Evolutionary conservation across 2,329 filamentous ascomycete species (phyloP).

Genomic region (Penicillium janthinellum): DNA sequence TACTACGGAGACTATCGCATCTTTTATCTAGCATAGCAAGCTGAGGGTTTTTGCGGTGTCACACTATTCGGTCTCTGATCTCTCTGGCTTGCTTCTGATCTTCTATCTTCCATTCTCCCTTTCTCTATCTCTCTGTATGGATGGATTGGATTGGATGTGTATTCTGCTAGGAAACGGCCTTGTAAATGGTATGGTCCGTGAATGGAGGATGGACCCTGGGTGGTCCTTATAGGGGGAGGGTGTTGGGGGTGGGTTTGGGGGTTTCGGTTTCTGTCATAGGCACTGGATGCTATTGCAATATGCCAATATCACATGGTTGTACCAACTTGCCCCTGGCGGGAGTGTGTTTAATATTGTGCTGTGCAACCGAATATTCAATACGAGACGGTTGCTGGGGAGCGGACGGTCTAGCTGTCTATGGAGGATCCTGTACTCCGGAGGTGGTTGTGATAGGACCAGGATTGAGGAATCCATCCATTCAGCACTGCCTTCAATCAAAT

Average conservation of each 20-base stretch:
- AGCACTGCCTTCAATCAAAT: too few relatives aligned
- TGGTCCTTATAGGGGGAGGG: too few relatives aligned
- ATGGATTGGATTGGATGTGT: background rate
- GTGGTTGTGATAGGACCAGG: background rate
- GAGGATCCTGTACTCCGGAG: too few relatives aligned
- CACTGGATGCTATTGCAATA: background rate
- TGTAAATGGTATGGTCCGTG: background rate
- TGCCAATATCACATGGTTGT: background rate
- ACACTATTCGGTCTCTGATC: constrained; percentile 22
- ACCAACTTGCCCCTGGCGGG: background rate
- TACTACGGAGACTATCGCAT: constrained; percentile 21
- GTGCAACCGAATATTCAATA: background rate
- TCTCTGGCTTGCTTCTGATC: constrained; percentile 15
- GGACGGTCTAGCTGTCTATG: background rate
- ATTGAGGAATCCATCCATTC: background rate
- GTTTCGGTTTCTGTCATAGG: background rate
- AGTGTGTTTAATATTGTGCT: background rate
- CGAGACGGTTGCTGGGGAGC: background rate
- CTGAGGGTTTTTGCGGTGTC: constrained; percentile 29
- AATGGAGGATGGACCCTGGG: background rate
- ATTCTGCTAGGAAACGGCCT: background rate
- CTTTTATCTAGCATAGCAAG: constrained; percentile 42
- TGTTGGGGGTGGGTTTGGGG: background rate
- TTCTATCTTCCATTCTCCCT: background rate
- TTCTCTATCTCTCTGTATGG: background rate